phyloP scores from a whole-genome alignment of 2,329 filamentous ascomycete genomes.

The Phaeosphaeriaceae sp. region DNA sequence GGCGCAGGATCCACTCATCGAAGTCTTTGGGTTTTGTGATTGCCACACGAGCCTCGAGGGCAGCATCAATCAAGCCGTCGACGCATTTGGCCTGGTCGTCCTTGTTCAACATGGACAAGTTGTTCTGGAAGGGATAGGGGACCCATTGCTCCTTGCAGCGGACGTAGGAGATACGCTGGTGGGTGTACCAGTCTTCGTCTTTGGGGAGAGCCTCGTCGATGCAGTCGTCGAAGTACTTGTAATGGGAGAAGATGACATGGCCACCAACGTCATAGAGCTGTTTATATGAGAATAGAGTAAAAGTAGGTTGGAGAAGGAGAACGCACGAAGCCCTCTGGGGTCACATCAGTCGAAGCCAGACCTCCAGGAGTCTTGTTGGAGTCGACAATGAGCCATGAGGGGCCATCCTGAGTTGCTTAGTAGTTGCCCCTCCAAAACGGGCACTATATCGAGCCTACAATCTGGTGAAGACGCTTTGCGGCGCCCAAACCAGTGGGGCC shows the following conservation, averaged over 20 bases:
- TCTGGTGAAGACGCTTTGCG: slow-evolving; percentile 95
- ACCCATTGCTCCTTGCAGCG: slow-evolving; percentile 97
- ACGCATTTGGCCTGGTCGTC: slow-evolving; percentile 95
- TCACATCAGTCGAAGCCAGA: slow-evolving; percentile 93
- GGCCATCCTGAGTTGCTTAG: slow-evolving; percentile 69
- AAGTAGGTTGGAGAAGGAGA: slow-evolving; percentile 9
- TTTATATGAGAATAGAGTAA: slow-evolving; percentile 24
- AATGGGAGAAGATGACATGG: slow-evolving; percentile 99
- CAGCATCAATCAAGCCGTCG: slow-evolving; percentile 94
- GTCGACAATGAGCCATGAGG: slow-evolving; percentile 96
- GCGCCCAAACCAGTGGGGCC: slow-evolving; percentile 97
- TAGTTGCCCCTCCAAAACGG: slow-evolving; percentile 21
- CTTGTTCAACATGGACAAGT: slow-evolving; percentile 97
- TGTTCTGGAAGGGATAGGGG: slow-evolving; percentile 99
- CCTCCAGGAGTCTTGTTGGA: slow-evolving; percentile 90
- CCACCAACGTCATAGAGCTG: slow-evolving; percentile 96
- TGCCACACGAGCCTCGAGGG: slow-evolving; percentile 82
- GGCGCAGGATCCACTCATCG: slow-evolving; percentile 97
- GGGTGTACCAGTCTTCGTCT: slow-evolving; percentile 93
- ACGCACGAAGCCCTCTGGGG: slow-evolving; percentile 96
- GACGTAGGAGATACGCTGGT: slow-evolving; percentile 98
- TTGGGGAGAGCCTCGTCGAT: slow-evolving; percentile 95
- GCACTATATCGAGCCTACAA: slow-evolving; percentile 64
- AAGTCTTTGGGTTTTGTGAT: slow-evolving; percentile 95
- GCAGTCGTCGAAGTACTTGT: slow-evolving; percentile 99